Conservation (phyloP, 495 filamentous ascomycete genomes). For the Annulohypoxylon nitens region DNA sequence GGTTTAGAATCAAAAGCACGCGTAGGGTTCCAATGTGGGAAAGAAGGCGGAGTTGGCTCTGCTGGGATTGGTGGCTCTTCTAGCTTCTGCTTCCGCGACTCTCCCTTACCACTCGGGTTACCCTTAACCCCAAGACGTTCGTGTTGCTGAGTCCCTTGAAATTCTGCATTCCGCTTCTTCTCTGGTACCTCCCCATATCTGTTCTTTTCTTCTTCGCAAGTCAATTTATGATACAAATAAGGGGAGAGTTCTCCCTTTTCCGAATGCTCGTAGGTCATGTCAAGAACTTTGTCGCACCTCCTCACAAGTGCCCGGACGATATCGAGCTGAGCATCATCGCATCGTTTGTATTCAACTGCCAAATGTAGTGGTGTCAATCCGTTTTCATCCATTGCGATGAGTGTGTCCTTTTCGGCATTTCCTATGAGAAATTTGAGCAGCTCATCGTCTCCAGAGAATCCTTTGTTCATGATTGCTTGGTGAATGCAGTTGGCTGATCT, state of each 20-base stretch:
- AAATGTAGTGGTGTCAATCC: slow-evolving; percentile 50
- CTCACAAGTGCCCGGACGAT: slow-evolving; percentile 44
- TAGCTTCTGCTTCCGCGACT: too few species aligned
- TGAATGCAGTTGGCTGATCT: slow-evolving; percentile 45
- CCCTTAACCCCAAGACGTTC: too few species aligned
- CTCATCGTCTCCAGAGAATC: not conserved
- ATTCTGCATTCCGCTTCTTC: too few species aligned
- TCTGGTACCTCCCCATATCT: too few species aligned
- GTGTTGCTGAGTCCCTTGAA: too few species aligned
- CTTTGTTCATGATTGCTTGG: slow-evolving; percentile 45
- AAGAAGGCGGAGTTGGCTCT: too few species aligned
- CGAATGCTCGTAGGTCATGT: slow-evolving; percentile 5
- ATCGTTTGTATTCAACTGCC: slow-evolving; percentile 48
- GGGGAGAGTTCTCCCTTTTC: slow-evolving; percentile 35
- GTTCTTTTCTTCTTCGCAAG: too few species aligned
- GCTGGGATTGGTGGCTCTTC: too few species aligned
- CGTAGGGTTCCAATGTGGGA: too few species aligned
- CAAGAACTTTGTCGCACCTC: slow-evolving; percentile 33
- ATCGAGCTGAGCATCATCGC: slow-evolving; percentile 36
- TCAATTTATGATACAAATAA: too few species aligned
- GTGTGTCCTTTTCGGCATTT: slow-evolving; percentile 33
- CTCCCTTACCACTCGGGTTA: too few species aligned
- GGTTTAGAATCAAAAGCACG: too few species aligned
- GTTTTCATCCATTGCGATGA: slow-evolving; percentile 41
- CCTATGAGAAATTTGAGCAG: slow-evolving; percentile 43